Evolutionary conservation across 164 flowering plant genomes (phyloP).

Genomic region (Echeveria elegans): DNA sequence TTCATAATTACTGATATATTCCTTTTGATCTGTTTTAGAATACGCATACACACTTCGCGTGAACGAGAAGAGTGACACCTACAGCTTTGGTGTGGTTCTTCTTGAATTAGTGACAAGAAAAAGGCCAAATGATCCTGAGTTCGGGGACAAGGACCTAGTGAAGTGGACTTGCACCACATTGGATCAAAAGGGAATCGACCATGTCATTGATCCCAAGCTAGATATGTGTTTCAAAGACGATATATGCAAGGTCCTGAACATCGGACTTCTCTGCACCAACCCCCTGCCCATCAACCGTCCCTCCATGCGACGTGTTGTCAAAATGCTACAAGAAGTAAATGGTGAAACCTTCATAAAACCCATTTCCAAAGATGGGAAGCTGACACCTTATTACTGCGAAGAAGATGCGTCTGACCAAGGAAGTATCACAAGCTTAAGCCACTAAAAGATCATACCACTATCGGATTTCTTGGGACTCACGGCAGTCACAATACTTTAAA

Average conservation of each 20-base stretch:
- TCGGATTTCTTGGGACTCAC: background rate
- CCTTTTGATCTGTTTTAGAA: background rate
- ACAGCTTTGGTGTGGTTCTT: slow-evolving; percentile 10
- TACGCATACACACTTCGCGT: slow-evolving; percentile 10
- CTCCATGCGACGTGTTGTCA: slow-evolving; percentile 42
- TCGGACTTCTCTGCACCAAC: slow-evolving; percentile 33
- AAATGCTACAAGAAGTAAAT: slow-evolving; percentile 29
- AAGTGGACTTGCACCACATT: slow-evolving; percentile 5
- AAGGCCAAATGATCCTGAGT: slow-evolving; percentile 8
- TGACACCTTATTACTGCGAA: background rate
- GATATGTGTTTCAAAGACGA: slow-evolving; percentile 23
- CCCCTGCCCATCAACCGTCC: slow-evolving; percentile 43
- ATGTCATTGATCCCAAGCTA: slow-evolving; percentile 24
- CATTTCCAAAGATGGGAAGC: background rate
- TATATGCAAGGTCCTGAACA: slow-evolving; percentile 24
- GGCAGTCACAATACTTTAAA: background rate
- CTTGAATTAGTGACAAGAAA: slow-evolving; percentile 9
- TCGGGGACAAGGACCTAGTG: slow-evolving; percentile 5
- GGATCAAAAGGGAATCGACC: slow-evolving; percentile 6
- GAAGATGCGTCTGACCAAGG: slow-evolving; percentile 4
- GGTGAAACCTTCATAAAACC: background rate
- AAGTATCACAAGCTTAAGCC: slow-evolving; percentile 1
- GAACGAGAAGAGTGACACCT: slow-evolving; percentile 11
- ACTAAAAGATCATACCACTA: background rate
- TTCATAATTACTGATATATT: background rate